Conservation (phyloP, 805 yeast genomes). For the Wickerhamomyces strasburgensis region DNA sequence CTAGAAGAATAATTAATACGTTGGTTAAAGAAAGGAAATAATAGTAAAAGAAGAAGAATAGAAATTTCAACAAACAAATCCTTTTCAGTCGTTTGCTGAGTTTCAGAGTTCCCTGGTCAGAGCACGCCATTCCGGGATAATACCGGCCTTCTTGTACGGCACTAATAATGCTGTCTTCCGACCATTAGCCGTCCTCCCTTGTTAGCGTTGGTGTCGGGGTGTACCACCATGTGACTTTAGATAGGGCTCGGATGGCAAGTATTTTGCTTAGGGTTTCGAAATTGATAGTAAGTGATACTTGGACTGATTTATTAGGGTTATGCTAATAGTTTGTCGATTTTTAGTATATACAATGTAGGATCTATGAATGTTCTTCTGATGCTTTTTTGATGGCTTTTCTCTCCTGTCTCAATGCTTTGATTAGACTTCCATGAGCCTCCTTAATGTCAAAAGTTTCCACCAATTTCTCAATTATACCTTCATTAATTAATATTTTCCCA, state of each 20-base stretch:
- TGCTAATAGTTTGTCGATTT: too few species aligned
- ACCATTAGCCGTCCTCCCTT: not conserved
- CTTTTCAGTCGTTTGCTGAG: constrained; percentile 6
- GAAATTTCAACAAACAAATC: constrained; percentile 2
- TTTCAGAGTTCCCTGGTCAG: too few species aligned
- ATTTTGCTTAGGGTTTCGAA: not conserved
- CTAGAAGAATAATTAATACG: constrained; percentile 19
- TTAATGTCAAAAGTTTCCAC: constrained; percentile 41
- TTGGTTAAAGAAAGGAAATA: constrained; percentile 12
- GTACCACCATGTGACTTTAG: not conserved
- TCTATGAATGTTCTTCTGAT: not conserved
- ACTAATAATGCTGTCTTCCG: not conserved
- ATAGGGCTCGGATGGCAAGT: not conserved
- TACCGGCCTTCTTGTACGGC: not conserved
- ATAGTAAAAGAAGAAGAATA: constrained; percentile 10
- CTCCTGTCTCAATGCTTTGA: constrained; percentile 54
- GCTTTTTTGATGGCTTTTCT: constrained; percentile 9
- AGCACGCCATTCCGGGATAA: not conserved
- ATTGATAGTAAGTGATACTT: too few species aligned
- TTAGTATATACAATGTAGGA: too few species aligned
- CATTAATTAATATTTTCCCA: constrained; percentile 36
- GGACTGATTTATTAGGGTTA: too few species aligned
- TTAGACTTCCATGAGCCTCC: constrained; percentile 39
- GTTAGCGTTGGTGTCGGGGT: not conserved
- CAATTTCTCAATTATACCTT: constrained; percentile 41